A percentile compares a stretch with the other conserved stretches of the same genome.
Conservation (phyloP, 73 alveolate species). For the Symbiodinium natans region DNA sequence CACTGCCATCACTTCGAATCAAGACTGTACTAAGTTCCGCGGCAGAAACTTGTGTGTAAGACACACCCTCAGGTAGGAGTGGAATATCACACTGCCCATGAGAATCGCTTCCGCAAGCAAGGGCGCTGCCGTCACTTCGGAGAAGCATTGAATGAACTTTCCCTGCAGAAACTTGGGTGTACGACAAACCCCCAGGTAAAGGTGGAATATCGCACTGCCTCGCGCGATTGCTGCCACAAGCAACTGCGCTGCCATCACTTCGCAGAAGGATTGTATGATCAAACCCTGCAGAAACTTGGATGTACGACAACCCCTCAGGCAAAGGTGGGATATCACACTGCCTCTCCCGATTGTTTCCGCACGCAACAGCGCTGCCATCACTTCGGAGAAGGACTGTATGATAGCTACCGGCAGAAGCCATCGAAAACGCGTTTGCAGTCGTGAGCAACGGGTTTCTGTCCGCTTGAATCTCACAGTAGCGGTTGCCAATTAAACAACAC, state of each 20-base stretch:
- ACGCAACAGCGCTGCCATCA: not conserved
- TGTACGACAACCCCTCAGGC: not conserved
- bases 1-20: too few relatives aligned
- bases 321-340: not conserved
- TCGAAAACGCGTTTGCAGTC: not conserved
- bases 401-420: not conserved
- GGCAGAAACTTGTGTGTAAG: too few relatives aligned
- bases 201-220: not conserved
- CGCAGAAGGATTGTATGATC: not conserved
- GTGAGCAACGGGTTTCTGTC: too few relatives aligned
- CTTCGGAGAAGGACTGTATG: not conserved
- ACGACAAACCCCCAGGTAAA: not conserved
- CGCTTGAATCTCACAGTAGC: too few relatives aligned
- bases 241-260: not conserved
- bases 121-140: not conserved
- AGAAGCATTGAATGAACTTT: not conserved
- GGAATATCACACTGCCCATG: not conserved
- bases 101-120: not conserved
- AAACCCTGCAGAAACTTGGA: not conserved
- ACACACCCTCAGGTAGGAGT: too few relatives aligned
- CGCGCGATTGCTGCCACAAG: not conserved
- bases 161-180: not conserved
- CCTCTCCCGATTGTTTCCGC: not conserved
- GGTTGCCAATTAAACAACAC: too few relatives aligned
- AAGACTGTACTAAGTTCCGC: too few relatives aligned